Evolutionary conservation across 768 basidiomycete species (phyloP), one percentile per base, ranked within the genome.

Genomic region (Termitomyces sp.): DNA sequence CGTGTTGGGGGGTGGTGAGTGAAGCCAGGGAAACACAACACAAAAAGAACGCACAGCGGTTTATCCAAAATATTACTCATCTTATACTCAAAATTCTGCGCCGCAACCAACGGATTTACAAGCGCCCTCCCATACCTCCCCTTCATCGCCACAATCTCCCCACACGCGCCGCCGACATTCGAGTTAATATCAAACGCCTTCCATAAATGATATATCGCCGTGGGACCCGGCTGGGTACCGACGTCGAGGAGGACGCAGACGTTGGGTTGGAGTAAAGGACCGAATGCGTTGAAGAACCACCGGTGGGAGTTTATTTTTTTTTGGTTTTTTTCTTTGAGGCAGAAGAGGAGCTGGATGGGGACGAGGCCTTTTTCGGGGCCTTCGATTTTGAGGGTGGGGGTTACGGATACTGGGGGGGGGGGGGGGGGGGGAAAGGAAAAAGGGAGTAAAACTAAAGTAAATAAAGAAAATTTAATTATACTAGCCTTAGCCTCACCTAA

Each of bases 241-340:
- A 96, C 94, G 61, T 96, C 94, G 25, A 97, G 82, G 13, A 97
- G 80, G 10, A 96, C 85, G 65, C 94, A 96, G 35, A 97, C 93
- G 62, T 94, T 96, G 27, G 94, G 88, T 59, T 89, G 81, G n/a
- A 91, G 77, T 48, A 92, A 77, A 6, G 87, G 82, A 0, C 86
- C 87, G 66, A 91, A 92, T 36, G 89, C 88, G 65, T 94, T 94
- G 80, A 95, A 96, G 74, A 95, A 95, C 94, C 93, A 95, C 32
- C 88, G 77, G 61, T 95, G 93, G 6, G 89, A 92, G 70, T 95
- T 96, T 69, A 97, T 95, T 75, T 96, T 96, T 74, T 95, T 94
- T 68, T 92, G 89, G 66, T 96, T 96, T 72, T 89, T 86, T 73
- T 94, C 91, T 66, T 93, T 94, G 54, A 92, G 78, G 67, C 89